Evolutionary conservation across 768 basidiomycete genomes (phyloP), one percentile per base, ranked within the genome.

Genomic region (Macrolepiota albuminosa): DNA sequence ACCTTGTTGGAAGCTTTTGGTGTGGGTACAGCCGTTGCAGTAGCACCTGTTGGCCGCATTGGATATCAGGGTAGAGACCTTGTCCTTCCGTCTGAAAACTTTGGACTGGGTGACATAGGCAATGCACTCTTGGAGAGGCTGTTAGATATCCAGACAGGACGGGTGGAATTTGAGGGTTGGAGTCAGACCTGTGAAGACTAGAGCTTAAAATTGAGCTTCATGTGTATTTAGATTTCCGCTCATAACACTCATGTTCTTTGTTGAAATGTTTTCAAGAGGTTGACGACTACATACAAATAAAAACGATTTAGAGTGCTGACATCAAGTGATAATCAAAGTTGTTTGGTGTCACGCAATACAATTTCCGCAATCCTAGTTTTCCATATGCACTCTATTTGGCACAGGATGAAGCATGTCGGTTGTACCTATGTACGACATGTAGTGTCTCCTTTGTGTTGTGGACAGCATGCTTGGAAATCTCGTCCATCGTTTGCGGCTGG

Each of bases 11-110:
- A 96, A 73, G 78, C 84, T 6, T 91, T 97, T 64, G 84, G 86
- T 13, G 82, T 88, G 4, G 94, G 94, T 10, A 90, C 87, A 0
- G 92, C 89, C 2, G 89, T 84, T 14, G 78, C 90, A 50, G 82
- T 93, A 42, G 84, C 80, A 0, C 80, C 85, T 10, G 77, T 88
- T 2, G 79, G 82, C 26, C 78, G 78, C 43, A 87, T 93, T 67
- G 79, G 82, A 14, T 83, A 78, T 56, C 67, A 73, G 56, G 74
- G 74, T 0, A 65, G 68, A 48, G 82, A 83, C 39, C 66, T 87
- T 36, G 62, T 72, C 4, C 69, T 91, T 10, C 86, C 85, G 0
- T 74, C 72, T 18, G 76, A 84, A 34, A 74, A 76, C 43, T 65
- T 63, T 9, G 80, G 80, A 0, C 48, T 83, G 29, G 83, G 83